These are phyloP conservation scores for Lipomyces chichibuensis DNA, from an alignment of 805 yeast genomes.

Conservation along the genomic window DNA sequence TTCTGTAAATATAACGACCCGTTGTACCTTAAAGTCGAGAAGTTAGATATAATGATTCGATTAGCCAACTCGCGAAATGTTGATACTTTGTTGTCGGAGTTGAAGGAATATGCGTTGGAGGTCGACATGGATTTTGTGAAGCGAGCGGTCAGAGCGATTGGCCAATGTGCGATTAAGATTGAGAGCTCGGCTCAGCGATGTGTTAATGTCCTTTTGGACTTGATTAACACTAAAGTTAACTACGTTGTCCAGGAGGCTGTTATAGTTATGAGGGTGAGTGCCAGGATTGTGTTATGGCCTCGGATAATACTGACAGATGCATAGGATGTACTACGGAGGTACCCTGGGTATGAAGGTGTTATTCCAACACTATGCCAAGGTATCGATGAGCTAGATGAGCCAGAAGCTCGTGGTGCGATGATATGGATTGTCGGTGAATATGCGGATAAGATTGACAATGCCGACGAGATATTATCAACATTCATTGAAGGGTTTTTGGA, in stretches of 20 bases:
- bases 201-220: slow-evolving; percentile 64
- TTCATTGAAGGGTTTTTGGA: slow-evolving; percentile 58
- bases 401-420: slow-evolving; percentile 76
- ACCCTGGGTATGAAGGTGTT: slow-evolving; percentile 62
- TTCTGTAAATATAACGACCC: slow-evolving; percentile 91
- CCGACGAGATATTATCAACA: slow-evolving; percentile 47
- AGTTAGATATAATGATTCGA: slow-evolving; percentile 80
- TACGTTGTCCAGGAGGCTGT: slow-evolving; percentile 81
- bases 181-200: slow-evolving; percentile 65
- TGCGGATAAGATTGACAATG: slow-evolving; percentile 54
- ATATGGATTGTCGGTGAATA: slow-evolving; percentile 87
- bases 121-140: slow-evolving; percentile 88
- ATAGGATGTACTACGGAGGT: slow-evolving; percentile 43
- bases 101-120: slow-evolving; percentile 79
- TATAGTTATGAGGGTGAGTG: slow-evolving; percentile 58
- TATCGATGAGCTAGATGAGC: slow-evolving; percentile 67
- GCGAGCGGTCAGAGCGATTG: slow-evolving; percentile 86
- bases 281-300: not conserved
- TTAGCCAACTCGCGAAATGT: slow-evolving; percentile 69
- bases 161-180: slow-evolving; percentile 82
- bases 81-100: slow-evolving; percentile 67
- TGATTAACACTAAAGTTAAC: slow-evolving; percentile 67
- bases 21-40: slow-evolving; percentile 91
- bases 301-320: not conserved
- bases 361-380: slow-evolving; percentile 51